A percentile compares a stretch with the other conserved stretches of the same genome.
phyloP scores from a whole-genome alignment of 2,329 filamentous ascomycete genomes.

The Hyphodiscus sp. region DNA sequence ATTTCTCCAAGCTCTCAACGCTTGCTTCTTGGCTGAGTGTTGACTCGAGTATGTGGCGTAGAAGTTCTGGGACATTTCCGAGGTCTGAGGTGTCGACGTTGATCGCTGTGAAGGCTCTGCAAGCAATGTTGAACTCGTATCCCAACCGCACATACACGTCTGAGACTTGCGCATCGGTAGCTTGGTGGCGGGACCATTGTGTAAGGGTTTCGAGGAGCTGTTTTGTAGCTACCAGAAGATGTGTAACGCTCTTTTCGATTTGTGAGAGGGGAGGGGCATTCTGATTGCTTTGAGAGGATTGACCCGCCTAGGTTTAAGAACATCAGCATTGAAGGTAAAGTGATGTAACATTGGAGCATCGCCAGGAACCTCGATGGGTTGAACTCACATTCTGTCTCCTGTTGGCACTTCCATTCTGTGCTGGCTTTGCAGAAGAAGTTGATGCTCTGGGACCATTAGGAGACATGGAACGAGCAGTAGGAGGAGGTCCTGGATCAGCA shows the following conservation, averaged over 20 bases:
- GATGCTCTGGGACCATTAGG: slow-evolving; percentile 52
- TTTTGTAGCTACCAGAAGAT: slow-evolving; percentile 95
- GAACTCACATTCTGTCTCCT: slow-evolving; percentile 53
- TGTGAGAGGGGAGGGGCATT: slow-evolving; percentile 57
- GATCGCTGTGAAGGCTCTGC: slow-evolving; percentile 91
- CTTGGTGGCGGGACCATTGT: slow-evolving; percentile 90
- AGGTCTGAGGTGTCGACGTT: slow-evolving; percentile 92
- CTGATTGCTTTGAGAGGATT: slow-evolving; percentile 16
- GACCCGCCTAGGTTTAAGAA: slow-evolving; percentile 10
- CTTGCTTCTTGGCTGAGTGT: slow-evolving; percentile 96
- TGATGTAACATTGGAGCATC: not conserved
- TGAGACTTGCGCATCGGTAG: slow-evolving; percentile 90
- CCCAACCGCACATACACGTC: slow-evolving; percentile 96
- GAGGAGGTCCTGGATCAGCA: slow-evolving; percentile 51
- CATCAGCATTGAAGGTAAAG: not conserved
- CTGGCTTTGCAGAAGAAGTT: slow-evolving; percentile 57
- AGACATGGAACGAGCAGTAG: slow-evolving; percentile 52
- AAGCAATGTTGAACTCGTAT: slow-evolving; percentile 99
- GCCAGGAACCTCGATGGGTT: not conserved
- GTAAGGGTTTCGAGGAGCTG: slow-evolving; percentile 95
- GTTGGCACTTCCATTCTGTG: slow-evolving; percentile 40
- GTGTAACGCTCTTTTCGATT: slow-evolving; percentile 98
- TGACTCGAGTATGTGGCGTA: slow-evolving; percentile 87
- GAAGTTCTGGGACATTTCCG: slow-evolving; percentile 86
- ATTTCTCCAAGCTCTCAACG: slow-evolving; percentile 86